phyloP scores from a whole-genome alignment of 2,329 filamentous ascomycete species.

The Magnaporthiopsis rhizophila region DNA sequence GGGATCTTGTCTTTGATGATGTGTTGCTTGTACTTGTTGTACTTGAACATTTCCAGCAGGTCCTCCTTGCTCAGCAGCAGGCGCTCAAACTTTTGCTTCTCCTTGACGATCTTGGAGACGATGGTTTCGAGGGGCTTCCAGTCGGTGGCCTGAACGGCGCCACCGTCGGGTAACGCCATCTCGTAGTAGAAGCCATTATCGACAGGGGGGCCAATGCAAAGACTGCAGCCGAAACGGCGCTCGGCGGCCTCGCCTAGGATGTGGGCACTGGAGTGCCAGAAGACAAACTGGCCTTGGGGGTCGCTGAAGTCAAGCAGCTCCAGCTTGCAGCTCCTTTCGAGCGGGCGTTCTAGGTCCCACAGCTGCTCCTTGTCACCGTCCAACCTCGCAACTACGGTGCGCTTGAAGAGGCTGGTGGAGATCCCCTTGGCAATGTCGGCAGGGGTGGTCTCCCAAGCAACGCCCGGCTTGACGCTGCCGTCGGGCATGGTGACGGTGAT shows the following conservation, averaged over 20 bases:
- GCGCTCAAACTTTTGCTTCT: conserved; percentile 92
- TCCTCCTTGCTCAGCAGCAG: conserved; percentile 85
- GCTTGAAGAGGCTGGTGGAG: conserved; percentile 76
- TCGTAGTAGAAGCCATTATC: conserved; percentile 95
- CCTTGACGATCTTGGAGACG: conserved; percentile 80
- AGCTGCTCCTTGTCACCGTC: conserved; percentile 64
- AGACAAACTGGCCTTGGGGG: conserved; percentile 77
- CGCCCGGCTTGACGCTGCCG: conserved; percentile 64
- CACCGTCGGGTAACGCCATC: conserved; percentile 72
- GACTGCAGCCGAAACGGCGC: conserved; percentile 78
- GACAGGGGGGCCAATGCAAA: conserved; percentile 90
- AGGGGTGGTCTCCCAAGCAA: conserved; percentile 87
- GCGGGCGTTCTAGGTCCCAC: conserved; percentile 86
- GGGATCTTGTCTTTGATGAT: conserved; percentile 91
- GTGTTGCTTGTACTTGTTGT: conserved; percentile 98
- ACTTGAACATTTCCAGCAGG: conserved; percentile 89
- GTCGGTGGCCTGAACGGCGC: conserved; percentile 65
- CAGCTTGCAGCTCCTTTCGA: conserved; percentile 81
- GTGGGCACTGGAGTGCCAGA: conserved; percentile 96
- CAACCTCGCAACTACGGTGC: conserved; percentile 77
- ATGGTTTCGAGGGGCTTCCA: conserved; percentile 79
- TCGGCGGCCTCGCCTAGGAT: conserved; percentile 93
- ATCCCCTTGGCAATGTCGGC: conserved; percentile 69
- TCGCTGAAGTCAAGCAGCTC: conserved; percentile 75
- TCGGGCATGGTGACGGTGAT: conserved; percentile 69